phyloP scores from a whole-genome alignment of 306 rosid genomes.

The Sindora glabra region DNA sequence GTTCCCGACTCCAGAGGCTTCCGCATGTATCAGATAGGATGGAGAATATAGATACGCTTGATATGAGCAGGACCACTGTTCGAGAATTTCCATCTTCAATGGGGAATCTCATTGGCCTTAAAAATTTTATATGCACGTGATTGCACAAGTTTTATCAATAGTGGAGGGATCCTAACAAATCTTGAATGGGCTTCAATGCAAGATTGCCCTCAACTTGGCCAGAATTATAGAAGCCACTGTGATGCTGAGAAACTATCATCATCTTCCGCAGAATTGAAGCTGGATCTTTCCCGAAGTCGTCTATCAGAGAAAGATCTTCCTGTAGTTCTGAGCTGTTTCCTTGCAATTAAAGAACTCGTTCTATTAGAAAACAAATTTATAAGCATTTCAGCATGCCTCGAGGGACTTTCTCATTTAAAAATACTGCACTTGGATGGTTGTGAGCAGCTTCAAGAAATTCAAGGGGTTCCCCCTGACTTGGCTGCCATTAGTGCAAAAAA shows the following conservation, averaged over 20 bases:
- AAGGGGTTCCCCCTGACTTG: not conserved
- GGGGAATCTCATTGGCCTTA: not conserved
- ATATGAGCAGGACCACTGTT: not conserved
- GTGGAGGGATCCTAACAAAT: not conserved
- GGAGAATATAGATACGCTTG: too few species aligned
- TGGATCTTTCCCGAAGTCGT: too few species aligned
- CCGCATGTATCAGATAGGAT: too few species aligned
- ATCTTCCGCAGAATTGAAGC: too few species aligned
- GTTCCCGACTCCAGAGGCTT: too few species aligned
- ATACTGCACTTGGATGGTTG: not conserved
- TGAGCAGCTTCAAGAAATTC: not conserved
- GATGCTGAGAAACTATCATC: too few species aligned
- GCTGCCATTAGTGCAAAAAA: fast-evolving
- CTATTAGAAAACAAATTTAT: not conserved
- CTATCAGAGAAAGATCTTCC: conserved; percentile 16
- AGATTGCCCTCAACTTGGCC: too few species aligned
- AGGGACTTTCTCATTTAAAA: not conserved
- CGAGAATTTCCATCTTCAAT: not conserved
- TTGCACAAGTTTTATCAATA: not conserved
- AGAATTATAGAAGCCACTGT: too few species aligned
- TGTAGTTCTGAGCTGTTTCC: too few species aligned
- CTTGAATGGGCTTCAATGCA: too few species aligned
- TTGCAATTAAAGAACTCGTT: too few species aligned
- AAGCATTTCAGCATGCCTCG: not conserved
- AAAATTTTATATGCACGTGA: not conserved